Evolutionary conservation across 2,329 filamentous ascomycete species (phyloP).

Genomic region (Fusarium sp.): DNA sequence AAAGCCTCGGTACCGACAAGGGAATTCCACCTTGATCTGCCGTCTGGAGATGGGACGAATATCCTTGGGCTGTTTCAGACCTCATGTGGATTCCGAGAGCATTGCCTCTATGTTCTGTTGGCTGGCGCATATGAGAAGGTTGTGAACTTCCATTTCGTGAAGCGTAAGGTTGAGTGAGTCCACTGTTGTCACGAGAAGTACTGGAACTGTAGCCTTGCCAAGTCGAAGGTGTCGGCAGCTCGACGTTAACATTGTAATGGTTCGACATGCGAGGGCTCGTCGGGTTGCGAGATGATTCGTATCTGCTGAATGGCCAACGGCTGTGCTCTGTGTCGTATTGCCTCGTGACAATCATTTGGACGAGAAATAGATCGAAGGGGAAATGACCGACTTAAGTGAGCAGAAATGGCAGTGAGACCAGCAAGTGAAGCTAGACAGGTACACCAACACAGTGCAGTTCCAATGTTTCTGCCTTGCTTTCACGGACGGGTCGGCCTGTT

Average conservation of each 20-base stretch:
- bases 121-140: slow-evolving; percentile 46
- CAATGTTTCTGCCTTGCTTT: slow-evolving; percentile 25
- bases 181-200: slow-evolving; percentile 52
- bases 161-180: slow-evolving; percentile 57
- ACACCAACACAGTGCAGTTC: slow-evolving; percentile 43
- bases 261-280: slow-evolving; percentile 69
- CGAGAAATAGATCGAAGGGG: slow-evolving; percentile 20
- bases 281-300: slow-evolving; percentile 61
- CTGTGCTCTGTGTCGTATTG: slow-evolving; percentile 66
- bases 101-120: slow-evolving; percentile 53
- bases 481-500: slow-evolving; percentile 35
- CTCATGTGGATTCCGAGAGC: slow-evolving; percentile 76
- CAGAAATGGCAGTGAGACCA: slow-evolving; percentile 21
- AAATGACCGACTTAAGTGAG: slow-evolving; percentile 26
- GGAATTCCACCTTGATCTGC: slow-evolving; percentile 14
- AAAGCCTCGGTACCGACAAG: slow-evolving; percentile 16
- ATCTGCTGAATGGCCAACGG: slow-evolving; percentile 68
- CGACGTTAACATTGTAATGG: slow-evolving; percentile 60
- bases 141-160: slow-evolving; percentile 52
- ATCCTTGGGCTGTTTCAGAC: slow-evolving; percentile 54
- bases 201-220: slow-evolving; percentile 69
- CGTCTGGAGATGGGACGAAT: slow-evolving; percentile 8
- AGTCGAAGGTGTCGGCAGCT: slow-evolving; percentile 66
- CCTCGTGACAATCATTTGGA: slow-evolving; percentile 66
- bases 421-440: slow-evolving; percentile 21